Evolutionary conservation across 108 stramenopile species (phyloP).

Genomic region (Fragilariopsis cylindrus): DNA sequence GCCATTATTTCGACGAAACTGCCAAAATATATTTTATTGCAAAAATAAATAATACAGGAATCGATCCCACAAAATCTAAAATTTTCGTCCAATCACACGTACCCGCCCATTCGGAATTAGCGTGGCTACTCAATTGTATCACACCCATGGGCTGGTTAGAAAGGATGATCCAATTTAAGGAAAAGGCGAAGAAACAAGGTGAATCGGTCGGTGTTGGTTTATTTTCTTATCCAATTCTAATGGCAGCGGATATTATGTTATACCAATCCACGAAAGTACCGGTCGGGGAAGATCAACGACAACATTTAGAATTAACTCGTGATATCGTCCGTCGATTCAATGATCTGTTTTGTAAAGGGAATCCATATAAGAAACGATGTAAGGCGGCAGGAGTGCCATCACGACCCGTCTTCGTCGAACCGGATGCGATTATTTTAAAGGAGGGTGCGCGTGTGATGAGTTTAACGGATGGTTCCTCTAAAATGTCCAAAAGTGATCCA

Average conservation of each 20-base stretch:
- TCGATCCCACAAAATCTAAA: constrained; percentile 87
- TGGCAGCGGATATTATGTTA: constrained; percentile 99
- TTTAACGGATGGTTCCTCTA: constrained; percentile 92
- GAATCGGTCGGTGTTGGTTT: constrained; percentile 93
- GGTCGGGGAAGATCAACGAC: constrained; percentile 98
- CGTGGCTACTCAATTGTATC: constrained; percentile 96
- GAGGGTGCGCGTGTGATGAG: constrained; percentile 98
- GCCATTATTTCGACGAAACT: background rate
- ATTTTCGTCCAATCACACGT: constrained; percentile 98
- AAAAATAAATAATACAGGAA: constrained; percentile 54
- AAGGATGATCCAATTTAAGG: constrained; percentile 99
- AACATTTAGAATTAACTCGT: constrained; percentile 98
- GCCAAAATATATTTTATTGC: background rate
- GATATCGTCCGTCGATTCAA: constrained; percentile 97
- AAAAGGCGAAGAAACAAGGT: constrained; percentile 91
- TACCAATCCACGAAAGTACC: constrained; percentile 97
- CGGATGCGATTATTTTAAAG: constrained; percentile 94
- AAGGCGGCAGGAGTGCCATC: constrained; percentile 78
- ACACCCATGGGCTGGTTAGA: constrained; percentile 99
- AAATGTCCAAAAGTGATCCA: constrained; percentile 98
- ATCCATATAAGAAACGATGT: constrained; percentile 81
- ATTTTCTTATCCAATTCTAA: constrained; percentile 96
- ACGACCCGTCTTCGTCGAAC: constrained; percentile 88
- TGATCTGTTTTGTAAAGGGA: constrained; percentile 90
- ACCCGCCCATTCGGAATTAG: constrained; percentile 93